Base-by-base conservation (phyloP, 2,329 filamentous ascomycete genomes). In the Penicillium sp. region DNA sequence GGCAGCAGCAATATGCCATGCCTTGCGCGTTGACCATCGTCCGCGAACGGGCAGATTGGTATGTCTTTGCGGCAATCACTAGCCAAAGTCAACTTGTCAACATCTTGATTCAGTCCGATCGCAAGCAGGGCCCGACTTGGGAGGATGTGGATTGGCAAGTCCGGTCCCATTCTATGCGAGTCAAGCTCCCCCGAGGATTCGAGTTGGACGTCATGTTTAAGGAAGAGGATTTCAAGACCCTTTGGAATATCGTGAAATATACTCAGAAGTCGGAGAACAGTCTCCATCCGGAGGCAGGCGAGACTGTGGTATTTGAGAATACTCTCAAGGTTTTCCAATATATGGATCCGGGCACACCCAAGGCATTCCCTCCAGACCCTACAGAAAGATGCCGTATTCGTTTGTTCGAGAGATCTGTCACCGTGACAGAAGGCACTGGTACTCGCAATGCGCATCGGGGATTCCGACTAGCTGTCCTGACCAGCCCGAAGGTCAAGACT, bases 161-260 rank as follows among this genome's bases (percentile, higher is more conserved):
- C 17, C 82, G 85, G 42, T 75, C 77, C 6, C 78, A 76, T 53
- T 77, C 79, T 0, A 75, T 95, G 49, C 80, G 83, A 19, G 67
- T 95, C 33, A 80, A 79, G 53, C 71, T 95, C 17, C 85, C 87
- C 1, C 81, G 87, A 56, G 87, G 87, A 1, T 91, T 93, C 61
- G 72, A 84, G 51, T 70, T 95, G 37, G 79, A 79, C 19, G 72
- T 93, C 17, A 81, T 85, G 55, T 83, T 89, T 63, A 77, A 76
- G 13, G 85, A 89, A 59, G 73, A 79, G n/a, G 88, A 95, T 63
- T 95, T 86, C 71, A 80, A 83, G 53, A 82, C 80, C 54, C 70
- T 95, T 10, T 90, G 84, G 81, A 85, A 82, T 59, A 88, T 94
- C 68, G 88, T 89, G 57, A 88, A 95, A 52, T 91, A 94, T 64